Base-by-base conservation (phyloP, 2,329 filamentous ascomycete species). In the Leptographium radiaticola region DNA sequence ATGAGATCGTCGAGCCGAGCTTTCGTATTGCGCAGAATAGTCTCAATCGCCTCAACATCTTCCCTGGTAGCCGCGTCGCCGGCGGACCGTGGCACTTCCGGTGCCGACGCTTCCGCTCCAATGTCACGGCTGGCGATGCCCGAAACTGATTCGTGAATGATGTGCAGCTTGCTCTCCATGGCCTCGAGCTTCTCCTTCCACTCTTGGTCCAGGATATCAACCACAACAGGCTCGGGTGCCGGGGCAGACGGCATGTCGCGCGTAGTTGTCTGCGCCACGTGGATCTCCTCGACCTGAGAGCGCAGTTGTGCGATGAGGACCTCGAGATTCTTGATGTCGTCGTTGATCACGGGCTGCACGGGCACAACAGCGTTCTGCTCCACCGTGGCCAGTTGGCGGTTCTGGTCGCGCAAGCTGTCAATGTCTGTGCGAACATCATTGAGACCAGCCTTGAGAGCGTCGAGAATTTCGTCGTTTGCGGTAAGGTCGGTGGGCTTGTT, bases 21-120 rank as follows among this genome's bases (percentile, higher is more conserved):
- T 66, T 96, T 96, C 36, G 89, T 90, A 65, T 95, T 95, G 44
- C 86, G 82, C 13, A 97, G 75, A 49, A 97, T 82, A 0, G 86
- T 94, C 67, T 96, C 91, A 55, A 97, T 90, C 12, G 89, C 89
- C 57, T 91, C 82, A 0, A 90, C 87, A 61, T 97, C 90, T 59
- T 95, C 89, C 64, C 87, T 87, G 36, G 76, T 81, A 7, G 85
- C 83, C 2, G 75, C 66, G 40, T 82, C 80, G 3, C 62, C 62
- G 6, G 57, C 54, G 1, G 51, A 25, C 1, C 53, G 54, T 20
- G 43, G 42, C n/a, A 36, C 18, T 20, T 47, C 33, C 11, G 18
- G 42, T 20, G 51, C 25, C 25, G 38, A 15, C 5, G 49, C 31
- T 4, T 31, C 30, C 1, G 33, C 25, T 25, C 25, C 51, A 8